Conservation (phyloP, 805 yeast species). For the Cyberlindnera saturnus region DNA sequence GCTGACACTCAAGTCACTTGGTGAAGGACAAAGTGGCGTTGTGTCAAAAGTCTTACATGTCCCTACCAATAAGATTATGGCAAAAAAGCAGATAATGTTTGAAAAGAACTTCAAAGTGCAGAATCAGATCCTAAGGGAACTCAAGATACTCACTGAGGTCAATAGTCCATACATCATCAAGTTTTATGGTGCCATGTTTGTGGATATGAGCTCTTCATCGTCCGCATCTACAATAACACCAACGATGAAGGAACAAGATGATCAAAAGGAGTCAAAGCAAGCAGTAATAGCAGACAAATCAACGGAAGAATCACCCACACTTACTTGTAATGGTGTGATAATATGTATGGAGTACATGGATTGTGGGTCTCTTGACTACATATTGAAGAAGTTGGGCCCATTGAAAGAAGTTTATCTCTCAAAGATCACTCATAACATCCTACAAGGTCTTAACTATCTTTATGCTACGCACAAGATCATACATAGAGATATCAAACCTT, state of each 20-base stretch:
- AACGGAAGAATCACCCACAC: slow-evolving; percentile 10
- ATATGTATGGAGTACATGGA: slow-evolving; percentile 96
- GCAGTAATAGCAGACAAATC: slow-evolving; percentile 7
- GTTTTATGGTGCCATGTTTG: slow-evolving; percentile 85
- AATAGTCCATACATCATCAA: slow-evolving; percentile 76
- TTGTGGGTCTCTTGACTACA: slow-evolving; percentile 85
- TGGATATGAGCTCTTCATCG: slow-evolving; percentile 27
- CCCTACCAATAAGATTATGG: slow-evolving; percentile 85
- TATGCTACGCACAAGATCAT: slow-evolving; percentile 83
- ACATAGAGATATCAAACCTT: slow-evolving; percentile 94
- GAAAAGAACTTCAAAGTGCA: slow-evolving; percentile 76
- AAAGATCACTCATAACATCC: slow-evolving; percentile 67
- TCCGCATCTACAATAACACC: slow-evolving; percentile 10
- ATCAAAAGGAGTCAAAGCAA: slow-evolving; percentile 1
- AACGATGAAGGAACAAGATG: slow-evolving; percentile 1
- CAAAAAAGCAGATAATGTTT: slow-evolving; percentile 79
- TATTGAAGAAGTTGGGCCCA: slow-evolving; percentile 54
- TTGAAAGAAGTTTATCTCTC: slow-evolving; percentile 65
- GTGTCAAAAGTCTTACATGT: slow-evolving; percentile 85
- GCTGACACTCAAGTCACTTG: slow-evolving; percentile 68
- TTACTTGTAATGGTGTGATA: slow-evolving; percentile 56
- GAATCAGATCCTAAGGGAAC: slow-evolving; percentile 80
- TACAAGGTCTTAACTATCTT: slow-evolving; percentile 75
- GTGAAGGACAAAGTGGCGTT: slow-evolving; percentile 92
- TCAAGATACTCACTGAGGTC: slow-evolving; percentile 88